These are phyloP conservation scores for Suhomyces yuchorum DNA, from an alignment of 1,139 yeast genomes.

Conservation along the genomic window DNA sequence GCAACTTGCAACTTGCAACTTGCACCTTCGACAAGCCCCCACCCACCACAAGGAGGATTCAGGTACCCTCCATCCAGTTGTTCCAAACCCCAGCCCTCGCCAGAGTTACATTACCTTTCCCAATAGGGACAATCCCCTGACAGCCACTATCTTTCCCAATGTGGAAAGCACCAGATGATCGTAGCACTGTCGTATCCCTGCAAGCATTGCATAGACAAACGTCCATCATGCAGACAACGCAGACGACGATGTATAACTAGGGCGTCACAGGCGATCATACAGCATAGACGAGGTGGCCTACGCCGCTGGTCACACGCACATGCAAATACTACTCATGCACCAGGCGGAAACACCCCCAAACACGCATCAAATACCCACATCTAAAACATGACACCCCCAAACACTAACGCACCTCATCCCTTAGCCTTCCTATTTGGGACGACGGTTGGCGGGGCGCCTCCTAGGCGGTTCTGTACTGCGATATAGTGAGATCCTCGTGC, in stretches of 20 bases:
- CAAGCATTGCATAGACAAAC: background rate
- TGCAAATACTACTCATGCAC: background rate
- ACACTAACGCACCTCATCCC: constrained; percentile 1
- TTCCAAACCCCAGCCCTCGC: too few species aligned
- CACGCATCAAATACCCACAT: background rate
- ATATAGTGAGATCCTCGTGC: background rate
- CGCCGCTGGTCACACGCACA: background rate
- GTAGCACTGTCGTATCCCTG: background rate
- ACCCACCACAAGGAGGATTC: too few species aligned
- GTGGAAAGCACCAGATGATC: background rate
- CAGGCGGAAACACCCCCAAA: background rate
- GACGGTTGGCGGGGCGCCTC: background rate
- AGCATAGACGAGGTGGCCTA: background rate
- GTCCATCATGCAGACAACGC: background rate
- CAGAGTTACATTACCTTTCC: background rate
- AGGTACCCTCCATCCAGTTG: too few species aligned
- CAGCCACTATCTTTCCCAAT: background rate
- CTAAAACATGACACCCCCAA: background rate
- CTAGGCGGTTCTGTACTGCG: constrained; percentile 1
- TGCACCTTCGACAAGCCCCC: too few species aligned
- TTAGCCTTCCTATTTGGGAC: background rate
- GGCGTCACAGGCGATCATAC: background rate
- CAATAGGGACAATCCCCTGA: background rate
- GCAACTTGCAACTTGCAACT: too few species aligned
- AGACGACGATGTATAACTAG: background rate